phyloP scores from a whole-genome alignment of 768 basidiomycete genomes.

The Amanita rubescens region DNA sequence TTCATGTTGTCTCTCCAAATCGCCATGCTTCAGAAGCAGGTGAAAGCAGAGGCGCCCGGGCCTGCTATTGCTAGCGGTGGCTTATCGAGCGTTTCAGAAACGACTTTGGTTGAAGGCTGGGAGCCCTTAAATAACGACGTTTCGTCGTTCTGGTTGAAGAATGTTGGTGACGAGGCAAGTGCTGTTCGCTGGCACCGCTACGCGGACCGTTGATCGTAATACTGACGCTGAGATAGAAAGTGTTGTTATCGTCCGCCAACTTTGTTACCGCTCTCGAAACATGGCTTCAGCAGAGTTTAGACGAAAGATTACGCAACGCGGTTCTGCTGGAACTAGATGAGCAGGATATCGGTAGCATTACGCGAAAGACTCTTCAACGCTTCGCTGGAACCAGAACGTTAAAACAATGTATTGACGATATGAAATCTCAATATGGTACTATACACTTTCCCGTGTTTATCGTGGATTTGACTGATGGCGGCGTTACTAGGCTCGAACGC shows the following conservation, averaged over 20 bases:
- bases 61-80: no score
- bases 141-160: constrained; percentile 17
- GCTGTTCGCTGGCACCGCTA: no score
- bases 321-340: constrained; percentile 14
- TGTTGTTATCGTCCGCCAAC: neutral
- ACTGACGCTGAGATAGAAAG: neutral
- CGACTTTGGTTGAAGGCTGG: constrained; percentile 10
- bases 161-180: constrained; percentile 18
- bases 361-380: constrained; percentile 13
- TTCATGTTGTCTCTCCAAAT: constrained; percentile 11
- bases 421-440: constrained; percentile 1
- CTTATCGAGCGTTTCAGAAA: no score
- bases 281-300: constrained; percentile 11
- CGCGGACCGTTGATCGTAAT: constrained; percentile 7
- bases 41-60: neutral
- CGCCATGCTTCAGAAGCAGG: neutral
- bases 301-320: constrained; percentile 8
- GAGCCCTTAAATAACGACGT: constrained; percentile 10
- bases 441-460: neutral
- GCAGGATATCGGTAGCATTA: constrained; percentile 16
- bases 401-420: constrained; percentile 8
- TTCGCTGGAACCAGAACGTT: constrained; percentile 13
- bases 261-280: constrained; percentile 7
- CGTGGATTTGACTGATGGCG: no score
- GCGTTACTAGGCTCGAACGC: neutral